Base-by-base conservation (phyloP, 1,284 basidiomycete genomes). In the Agaricales sp. region DNA sequence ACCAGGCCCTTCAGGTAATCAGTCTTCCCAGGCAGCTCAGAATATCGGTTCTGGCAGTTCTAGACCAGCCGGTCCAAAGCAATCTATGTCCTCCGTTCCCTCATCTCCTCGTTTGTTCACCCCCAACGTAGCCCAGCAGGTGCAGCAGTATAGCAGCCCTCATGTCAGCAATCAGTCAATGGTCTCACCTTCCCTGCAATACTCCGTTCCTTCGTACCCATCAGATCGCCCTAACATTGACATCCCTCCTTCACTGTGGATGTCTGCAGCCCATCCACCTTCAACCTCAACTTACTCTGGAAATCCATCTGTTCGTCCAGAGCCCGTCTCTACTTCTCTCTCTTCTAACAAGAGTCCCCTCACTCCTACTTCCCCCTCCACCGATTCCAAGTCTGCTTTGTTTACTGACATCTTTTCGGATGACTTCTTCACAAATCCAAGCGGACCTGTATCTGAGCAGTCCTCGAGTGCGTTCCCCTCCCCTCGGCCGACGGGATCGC, bases 191-290 rank as follows among this genome's bases (percentile, higher is more conserved):
- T n/a, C 8, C n/a, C 30, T n/a, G n/a, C 30, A 35, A 11, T 35
- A 35, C n/a, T 8, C 30, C 30, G 30, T 35, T 11, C 30, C 30
- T n/a, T n/a, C 8, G 30, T 35, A 35, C 30, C 30, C 11, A 11
- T 35, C 30, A 43, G 78, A 82, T 58, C 80, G 75, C 57, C 69
- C 75, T 46, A 67, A 68, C 57, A 58, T 67, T 46, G 71, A 74
- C 50, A 66, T 88, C 41, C 82, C 81, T 46, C 84, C 86, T 2
- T 85, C 83, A 41, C 65, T 87, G 44, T 89, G 85, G 86, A 89
- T 88, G 86, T 87, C 85, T 11, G 75, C 81, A 38, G 68, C 78
- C 30, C 11, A 75, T 73, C 41, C 13, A 8, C 20, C 41, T 11
- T 43, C 41, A 8, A 16, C 16, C 30, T 21, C 41, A 19, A 11